These are phyloP conservation scores for thale cress (Arabidopsis thaliana) DNA, from an alignment of 345 rosid species.

Conservation along the genomic window TAIR10.1 NC_003076.8:22894501-22895000, in stretches of 20 bases:
- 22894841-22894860: conserved; percentile 41
- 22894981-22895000: conserved; percentile 85
- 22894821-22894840: conserved; percentile 84
- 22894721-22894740: conserved; percentile 28
- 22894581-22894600: no score
- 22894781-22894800: conserved; percentile 58
- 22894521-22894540: no score
- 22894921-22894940: conserved; percentile 66
- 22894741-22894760: conserved; percentile 5
- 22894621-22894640: no score
- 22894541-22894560: no score
- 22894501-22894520: no score
- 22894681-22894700: conserved; percentile 63
- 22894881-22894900: background rate
- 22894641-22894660: background rate
- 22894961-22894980: conserved; percentile 65
- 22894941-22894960: conserved; percentile 77
- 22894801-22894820: conserved; percentile 75
- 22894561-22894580: no score
- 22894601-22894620: no score
- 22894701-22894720: conserved; percentile 11
- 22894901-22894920: background rate
- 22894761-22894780: background rate
- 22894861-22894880: background rate
- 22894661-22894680: conserved; percentile 68